A percentile compares a stretch with the other conserved stretches of the same genome.
Evolutionary conservation across 2,329 filamentous ascomycete species (phyloP).

Genomic region (Talaromyces sp.): DNA sequence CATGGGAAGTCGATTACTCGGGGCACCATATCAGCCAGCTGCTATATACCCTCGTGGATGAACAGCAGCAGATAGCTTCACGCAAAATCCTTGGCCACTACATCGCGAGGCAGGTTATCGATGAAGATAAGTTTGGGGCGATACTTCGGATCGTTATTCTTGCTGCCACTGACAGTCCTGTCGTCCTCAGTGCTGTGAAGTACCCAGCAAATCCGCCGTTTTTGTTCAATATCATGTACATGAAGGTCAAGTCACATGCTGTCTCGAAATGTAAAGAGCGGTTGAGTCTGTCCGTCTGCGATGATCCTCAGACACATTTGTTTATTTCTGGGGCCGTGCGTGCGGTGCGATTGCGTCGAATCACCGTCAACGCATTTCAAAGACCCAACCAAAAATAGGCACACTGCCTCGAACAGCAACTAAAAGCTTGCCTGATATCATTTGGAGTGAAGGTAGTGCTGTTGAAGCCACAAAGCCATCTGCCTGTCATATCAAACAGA

Average conservation of each 20-base stretch:
- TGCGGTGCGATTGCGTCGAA: too few relatives aligned
- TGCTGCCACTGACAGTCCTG: not conserved
- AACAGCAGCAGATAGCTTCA: not conserved
- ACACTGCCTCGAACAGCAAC: too few relatives aligned
- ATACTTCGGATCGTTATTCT: not conserved
- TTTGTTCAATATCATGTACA: conserved; percentile 43
- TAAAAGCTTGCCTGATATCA: too few relatives aligned
- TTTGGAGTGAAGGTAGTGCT: not conserved
- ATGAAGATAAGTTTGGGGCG: not conserved
- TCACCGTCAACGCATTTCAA: too few relatives aligned
- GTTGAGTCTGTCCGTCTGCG: too few relatives aligned
- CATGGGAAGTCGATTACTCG: not conserved
- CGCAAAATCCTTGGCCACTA: not conserved
- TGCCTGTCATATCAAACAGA: not conserved
- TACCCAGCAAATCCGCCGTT: conserved; percentile 21
- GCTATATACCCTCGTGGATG: not conserved
- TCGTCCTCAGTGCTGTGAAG: not conserved
- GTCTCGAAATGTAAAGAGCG: conserved; percentile 15
- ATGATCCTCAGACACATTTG: too few relatives aligned
- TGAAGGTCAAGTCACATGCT: conserved; percentile 55
- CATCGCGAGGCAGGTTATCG: not conserved
- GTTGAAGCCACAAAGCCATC: not conserved
- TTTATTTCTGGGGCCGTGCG: too few relatives aligned
- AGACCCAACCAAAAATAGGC: too few relatives aligned
- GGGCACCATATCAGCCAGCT: not conserved